Evolutionary conservation across 768 basidiomycete genomes (phyloP).

Genomic region (Tulasnella calospora): DNA sequence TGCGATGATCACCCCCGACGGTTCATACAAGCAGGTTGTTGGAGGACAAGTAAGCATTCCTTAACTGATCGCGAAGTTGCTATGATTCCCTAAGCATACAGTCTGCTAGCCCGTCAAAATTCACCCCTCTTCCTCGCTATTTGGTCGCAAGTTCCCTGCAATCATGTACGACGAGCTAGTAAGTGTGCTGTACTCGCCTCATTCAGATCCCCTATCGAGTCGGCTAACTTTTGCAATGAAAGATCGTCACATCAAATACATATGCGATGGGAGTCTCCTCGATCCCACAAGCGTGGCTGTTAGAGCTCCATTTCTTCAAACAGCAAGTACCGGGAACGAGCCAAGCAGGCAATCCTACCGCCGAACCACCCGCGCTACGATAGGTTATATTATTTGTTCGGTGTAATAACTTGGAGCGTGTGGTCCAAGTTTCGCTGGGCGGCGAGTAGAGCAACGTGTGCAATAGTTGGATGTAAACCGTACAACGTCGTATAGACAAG

Average conservation of each 20-base stretch:
- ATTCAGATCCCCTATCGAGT: neutral
- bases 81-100: neutral
- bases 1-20: constrained; percentile 79
- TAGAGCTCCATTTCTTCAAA: constrained; percentile 23
- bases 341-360: neutral
- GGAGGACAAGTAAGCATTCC: constrained; percentile 33
- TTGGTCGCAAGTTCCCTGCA: constrained; percentile 74
- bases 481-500: constrained; percentile 10
- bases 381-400: neutral
- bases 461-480: neutral
- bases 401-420: neutral
- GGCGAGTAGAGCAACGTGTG: neutral
- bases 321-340: neutral
- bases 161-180: constrained; percentile 95
- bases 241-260: constrained; percentile 76
- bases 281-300: constrained; percentile 56
- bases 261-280: constrained; percentile 91
- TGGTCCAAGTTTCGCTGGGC: neutral
- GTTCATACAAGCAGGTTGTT: constrained; percentile 68
- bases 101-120: constrained; percentile 67
- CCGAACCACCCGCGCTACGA: neutral
- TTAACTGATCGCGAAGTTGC: constrained; percentile 11
- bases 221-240: neutral
- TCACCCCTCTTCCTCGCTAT: constrained; percentile 80
- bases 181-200: constrained; percentile 33